phyloP scores from a whole-genome alignment of 2,329 filamentous ascomycete species.

The Dactylellina haptotyla region DNA sequence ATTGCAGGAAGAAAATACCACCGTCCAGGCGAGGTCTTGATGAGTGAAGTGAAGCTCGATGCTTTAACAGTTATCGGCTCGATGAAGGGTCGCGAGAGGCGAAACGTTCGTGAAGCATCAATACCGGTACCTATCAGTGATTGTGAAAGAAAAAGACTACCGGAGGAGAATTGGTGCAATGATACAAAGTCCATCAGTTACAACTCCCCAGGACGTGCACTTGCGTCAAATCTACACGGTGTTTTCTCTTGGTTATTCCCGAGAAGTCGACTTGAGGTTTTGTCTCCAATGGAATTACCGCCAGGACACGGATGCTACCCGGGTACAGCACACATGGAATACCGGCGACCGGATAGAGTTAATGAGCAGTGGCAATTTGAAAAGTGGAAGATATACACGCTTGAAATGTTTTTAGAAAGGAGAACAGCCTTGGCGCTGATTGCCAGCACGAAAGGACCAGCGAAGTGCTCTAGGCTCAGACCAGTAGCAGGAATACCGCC shows the following conservation, averaged over 20 bases:
- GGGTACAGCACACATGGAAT: constrained; percentile 15
- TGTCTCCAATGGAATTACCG: constrained; percentile 7
- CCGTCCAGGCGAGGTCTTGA: constrained; percentile 19
- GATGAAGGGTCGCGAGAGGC: neutral
- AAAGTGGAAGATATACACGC: constrained; percentile 4
- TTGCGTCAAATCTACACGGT: constrained; percentile 10
- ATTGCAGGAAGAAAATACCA: neutral
- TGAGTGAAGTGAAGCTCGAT: constrained; percentile 21
- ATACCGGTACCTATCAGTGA: neutral
- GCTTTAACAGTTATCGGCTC: constrained; percentile 1
- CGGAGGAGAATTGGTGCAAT: constrained; percentile 19
- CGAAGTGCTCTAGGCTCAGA: neutral
- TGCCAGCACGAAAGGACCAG: neutral
- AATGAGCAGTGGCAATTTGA: constrained; percentile 29
- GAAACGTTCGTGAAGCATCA: neutral
- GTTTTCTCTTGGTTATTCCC: constrained; percentile 22
- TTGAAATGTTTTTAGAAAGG: neutral
- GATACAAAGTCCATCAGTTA: neutral
- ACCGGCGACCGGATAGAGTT: neutral
- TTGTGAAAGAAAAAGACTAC: constrained; percentile 3
- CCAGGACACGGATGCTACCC: neutral
- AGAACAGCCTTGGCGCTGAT: neutral
- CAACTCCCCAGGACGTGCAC: neutral
- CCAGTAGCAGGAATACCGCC: neutral
- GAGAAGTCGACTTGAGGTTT: neutral